Percentiles rank a stretch among this genome's conserved stretches.
These are phyloP conservation scores for Lichenothelia convexa DNA, from an alignment of 495 filamentous ascomycete species.

Conservation along the genomic window DNA sequence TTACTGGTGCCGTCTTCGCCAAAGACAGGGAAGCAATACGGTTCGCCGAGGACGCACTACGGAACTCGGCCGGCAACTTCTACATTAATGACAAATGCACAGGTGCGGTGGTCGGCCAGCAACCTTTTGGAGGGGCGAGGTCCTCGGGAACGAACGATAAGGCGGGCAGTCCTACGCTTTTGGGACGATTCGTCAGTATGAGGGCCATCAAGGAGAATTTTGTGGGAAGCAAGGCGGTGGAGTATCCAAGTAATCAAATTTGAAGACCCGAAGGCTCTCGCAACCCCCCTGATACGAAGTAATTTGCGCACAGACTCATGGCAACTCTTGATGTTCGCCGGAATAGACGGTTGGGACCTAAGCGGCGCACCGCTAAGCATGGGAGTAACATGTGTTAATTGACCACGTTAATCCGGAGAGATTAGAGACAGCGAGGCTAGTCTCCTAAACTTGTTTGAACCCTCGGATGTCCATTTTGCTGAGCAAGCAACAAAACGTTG, in stretches of 20 bases:
- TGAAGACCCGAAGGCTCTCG: too few species aligned
- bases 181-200: slow-evolving; percentile 23
- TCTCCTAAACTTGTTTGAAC: too few species aligned
- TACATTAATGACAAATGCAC: slow-evolving; percentile 26
- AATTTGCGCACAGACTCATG: too few species aligned
- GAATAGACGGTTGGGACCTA: too few species aligned
- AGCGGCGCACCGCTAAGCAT: too few species aligned
- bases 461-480: too few species aligned
- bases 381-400: too few species aligned
- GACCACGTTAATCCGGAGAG: too few species aligned
- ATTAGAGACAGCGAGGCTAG: too few species aligned
- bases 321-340: too few species aligned
- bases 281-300: too few species aligned
- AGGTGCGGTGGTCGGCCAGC: slow-evolving; percentile 24
- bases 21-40: slow-evolving; percentile 19
- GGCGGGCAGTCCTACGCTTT: slow-evolving; percentile 22
- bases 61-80: slow-evolving; percentile 24
- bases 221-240: slow-evolving; percentile 14
- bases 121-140: slow-evolving; percentile 25
- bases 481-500: too few species aligned
- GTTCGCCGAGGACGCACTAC: slow-evolving; percentile 20
- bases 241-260: slow-evolving; percentile 22
- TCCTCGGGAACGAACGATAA: slow-evolving; percentile 27
- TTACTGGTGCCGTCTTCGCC: slow-evolving; percentile 26
- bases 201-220: slow-evolving; percentile 26